Evolutionary conservation across 805 yeast genomes (phyloP).

Genomic region (Hyphopichia homilentoma): DNA sequence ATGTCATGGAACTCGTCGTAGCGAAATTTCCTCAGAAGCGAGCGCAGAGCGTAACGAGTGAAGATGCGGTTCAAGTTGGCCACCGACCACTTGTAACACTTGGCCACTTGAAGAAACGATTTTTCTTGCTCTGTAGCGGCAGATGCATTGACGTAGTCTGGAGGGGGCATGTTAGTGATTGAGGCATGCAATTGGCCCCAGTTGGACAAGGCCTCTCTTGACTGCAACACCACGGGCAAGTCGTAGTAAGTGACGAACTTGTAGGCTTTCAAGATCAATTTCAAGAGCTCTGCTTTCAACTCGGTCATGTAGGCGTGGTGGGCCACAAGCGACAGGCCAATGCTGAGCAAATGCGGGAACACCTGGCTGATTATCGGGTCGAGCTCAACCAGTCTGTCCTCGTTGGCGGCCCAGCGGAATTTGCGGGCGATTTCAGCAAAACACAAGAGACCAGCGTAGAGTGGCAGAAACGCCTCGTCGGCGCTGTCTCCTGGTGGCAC

Average conservation of each 20-base stretch:
- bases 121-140: slow-evolving; percentile 42
- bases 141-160: slow-evolving; percentile 47
- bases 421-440: slow-evolving; percentile 66
- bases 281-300: slow-evolving; percentile 64
- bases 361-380: slow-evolving; percentile 48
- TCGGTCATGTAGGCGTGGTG: slow-evolving; percentile 22
- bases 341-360: slow-evolving; percentile 62
- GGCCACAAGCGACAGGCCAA: slow-evolving; percentile 54
- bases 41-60: slow-evolving; percentile 60
- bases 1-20: slow-evolving; percentile 59
- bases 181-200: slow-evolving; percentile 81
- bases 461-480: slow-evolving; percentile 18
- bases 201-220: slow-evolving; percentile 42
- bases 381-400: slow-evolving; percentile 28
- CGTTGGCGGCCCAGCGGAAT: slow-evolving; percentile 68
- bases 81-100: slow-evolving; percentile 74
- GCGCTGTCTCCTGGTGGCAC: slow-evolving; percentile 10
- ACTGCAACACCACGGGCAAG: slow-evolving; percentile 61
- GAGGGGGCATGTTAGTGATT: slow-evolving; percentile 58
- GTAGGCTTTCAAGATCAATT: slow-evolving; percentile 68
- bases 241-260: slow-evolving; percentile 74
- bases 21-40: slow-evolving; percentile 42
- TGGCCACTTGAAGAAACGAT: slow-evolving; percentile 66
- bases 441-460: slow-evolving; percentile 68
- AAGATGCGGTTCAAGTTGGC: slow-evolving; percentile 73